Percentiles rank a stretch among this genome's conserved stretches.
Conservation (phyloP, 2,329 filamentous ascomycete genomes). For the Hymenoscyphus linearis region DNA sequence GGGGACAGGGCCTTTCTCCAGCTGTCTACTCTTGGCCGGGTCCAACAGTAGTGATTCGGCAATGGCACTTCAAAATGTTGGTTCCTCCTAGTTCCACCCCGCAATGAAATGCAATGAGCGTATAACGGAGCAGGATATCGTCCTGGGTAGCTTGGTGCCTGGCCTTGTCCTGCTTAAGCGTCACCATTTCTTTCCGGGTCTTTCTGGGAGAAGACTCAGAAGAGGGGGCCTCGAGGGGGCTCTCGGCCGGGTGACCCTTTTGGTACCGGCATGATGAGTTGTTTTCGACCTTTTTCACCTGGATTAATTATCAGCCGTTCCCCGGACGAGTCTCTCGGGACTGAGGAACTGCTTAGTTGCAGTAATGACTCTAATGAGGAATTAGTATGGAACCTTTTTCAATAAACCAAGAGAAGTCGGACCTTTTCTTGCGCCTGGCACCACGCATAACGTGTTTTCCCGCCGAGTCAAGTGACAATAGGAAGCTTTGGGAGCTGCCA, state of each 20-base stretch:
- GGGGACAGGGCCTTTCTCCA: background rate
- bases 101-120: background rate
- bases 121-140: background rate
- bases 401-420: background rate
- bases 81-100: background rate
- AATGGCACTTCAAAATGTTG: background rate
- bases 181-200: background rate
- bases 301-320: background rate
- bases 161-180: background rate
- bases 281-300: background rate
- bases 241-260: background rate
- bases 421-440: background rate
- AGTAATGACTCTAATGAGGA: background rate
- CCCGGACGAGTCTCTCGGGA: background rate
- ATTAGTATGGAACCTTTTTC: background rate
- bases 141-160: background rate
- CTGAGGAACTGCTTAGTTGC: background rate
- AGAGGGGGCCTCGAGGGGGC: too few relatives aligned
- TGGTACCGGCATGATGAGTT: background rate
- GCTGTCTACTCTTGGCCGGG: background rate
- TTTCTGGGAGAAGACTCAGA: background rate
- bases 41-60: background rate
- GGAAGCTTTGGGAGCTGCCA: background rate
- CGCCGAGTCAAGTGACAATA: background rate
- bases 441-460: background rate